phyloP scores from a whole-genome alignment of 352 stramenopile species.

The Pythium pyrilobum region DNA sequence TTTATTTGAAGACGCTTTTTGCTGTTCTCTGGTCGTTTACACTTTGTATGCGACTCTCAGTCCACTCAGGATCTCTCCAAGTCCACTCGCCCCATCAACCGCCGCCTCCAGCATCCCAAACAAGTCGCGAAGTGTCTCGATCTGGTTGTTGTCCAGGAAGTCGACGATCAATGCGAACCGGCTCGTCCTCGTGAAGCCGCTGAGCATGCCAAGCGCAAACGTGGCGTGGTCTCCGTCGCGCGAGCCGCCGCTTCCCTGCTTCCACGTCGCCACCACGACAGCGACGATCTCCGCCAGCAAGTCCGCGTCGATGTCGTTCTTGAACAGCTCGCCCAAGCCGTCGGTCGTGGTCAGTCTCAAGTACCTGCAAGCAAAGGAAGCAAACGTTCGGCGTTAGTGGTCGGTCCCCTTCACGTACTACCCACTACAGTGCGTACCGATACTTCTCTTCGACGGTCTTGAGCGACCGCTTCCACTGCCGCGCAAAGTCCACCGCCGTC shows the following conservation, averaged over 20 bases:
- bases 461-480: constrained; percentile 67
- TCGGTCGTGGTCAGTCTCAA: constrained; percentile 45
- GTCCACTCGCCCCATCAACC: too few species aligned
- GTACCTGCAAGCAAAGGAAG: constrained; percentile 32
- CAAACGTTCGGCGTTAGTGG: not conserved
- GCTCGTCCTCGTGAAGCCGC: constrained; percentile 35
- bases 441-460: constrained; percentile 50
- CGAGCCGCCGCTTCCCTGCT: not conserved
- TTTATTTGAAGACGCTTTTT: not conserved
- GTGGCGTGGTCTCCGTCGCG: constrained; percentile 8
- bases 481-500: constrained; percentile 55
- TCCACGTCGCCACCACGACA: constrained; percentile 25
- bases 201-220: constrained; percentile 37
- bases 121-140: constrained; percentile 34
- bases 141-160: constrained; percentile 71
- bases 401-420: too few species aligned
- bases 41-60: not conserved
- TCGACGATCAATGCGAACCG: constrained; percentile 60
- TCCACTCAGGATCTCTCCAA: not conserved
- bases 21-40: too few species aligned
- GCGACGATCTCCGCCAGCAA: constrained; percentile 62
- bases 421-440: too few species aligned
- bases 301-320: constrained; percentile 64
- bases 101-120: constrained; percentile 18
- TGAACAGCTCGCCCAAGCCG: constrained; percentile 50